These are phyloP conservation scores for Penicillium antarcticum DNA, from an alignment of 495 filamentous ascomycete species.

Conservation along the genomic window DNA sequence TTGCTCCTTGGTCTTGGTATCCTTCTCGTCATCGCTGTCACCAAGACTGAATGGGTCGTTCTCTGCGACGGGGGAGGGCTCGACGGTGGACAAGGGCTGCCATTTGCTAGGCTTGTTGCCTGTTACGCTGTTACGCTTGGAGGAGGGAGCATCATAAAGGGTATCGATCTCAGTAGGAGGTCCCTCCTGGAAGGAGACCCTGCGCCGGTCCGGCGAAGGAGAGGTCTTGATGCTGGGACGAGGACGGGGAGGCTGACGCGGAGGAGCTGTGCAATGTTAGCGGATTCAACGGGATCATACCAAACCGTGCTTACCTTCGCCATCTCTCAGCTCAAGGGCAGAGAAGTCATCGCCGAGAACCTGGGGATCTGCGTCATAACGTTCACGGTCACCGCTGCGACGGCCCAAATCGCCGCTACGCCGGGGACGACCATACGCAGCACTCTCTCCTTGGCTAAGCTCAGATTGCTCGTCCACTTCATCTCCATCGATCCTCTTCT, in stretches of 20 bases:
- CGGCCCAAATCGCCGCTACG: constrained; percentile 58
- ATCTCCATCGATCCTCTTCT: constrained; percentile 87
- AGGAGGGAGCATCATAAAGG: constrained; percentile 62
- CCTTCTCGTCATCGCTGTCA: constrained; percentile 92
- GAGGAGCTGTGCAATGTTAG: constrained; percentile 42
- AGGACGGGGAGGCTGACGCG: constrained; percentile 56
- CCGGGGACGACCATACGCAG: constrained; percentile 38
- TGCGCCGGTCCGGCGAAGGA: constrained; percentile 61
- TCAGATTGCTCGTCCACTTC: constrained; percentile 57
- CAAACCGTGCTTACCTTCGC: constrained; percentile 55
- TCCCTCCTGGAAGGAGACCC: constrained; percentile 76
- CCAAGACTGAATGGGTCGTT: constrained; percentile 96
- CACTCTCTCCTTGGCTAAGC: constrained; percentile 41
- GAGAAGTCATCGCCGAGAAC: constrained; percentile 90
- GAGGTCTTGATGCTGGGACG: constrained; percentile 80
- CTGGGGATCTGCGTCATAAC: constrained; percentile 94
- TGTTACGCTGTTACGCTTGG: constrained; percentile 37
- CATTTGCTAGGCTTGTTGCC: constrained; percentile 81
- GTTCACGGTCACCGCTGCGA: constrained; percentile 76
- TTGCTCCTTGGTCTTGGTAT: constrained; percentile 63
- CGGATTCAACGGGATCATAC: neutral
- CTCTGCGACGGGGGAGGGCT: constrained; percentile 82
- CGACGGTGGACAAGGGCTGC: constrained; percentile 87
- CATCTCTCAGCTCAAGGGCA: constrained; percentile 75
- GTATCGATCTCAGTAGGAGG: constrained; percentile 75